Percentiles rank a stretch among this genome's conserved stretches.
These are phyloP conservation scores for Euclidium syriacum DNA, from an alignment of 345 rosid genomes.

Conservation along the genomic window DNA sequence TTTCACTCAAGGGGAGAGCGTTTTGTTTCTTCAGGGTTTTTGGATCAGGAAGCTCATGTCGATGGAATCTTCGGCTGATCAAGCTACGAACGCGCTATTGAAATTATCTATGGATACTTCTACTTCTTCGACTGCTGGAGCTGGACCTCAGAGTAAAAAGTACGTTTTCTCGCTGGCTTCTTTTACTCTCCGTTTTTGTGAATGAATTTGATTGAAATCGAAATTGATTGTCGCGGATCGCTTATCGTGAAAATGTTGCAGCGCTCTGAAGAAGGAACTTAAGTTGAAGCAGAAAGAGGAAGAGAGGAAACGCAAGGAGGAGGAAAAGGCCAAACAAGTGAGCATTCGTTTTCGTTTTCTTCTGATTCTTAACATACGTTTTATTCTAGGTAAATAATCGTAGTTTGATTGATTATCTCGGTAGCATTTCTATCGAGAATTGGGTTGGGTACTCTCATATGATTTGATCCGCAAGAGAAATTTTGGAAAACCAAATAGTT, in stretches of 20 bases:
- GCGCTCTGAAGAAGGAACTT: constrained; percentile 83
- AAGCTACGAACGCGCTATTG: constrained; percentile 14
- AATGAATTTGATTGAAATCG: not conserved
- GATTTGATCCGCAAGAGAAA: not conserved
- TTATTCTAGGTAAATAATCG: not conserved
- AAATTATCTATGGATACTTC: constrained; percentile 19
- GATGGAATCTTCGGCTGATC: constrained; percentile 14
- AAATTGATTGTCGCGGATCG: not conserved
- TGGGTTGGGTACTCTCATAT: not conserved
- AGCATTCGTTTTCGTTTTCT: not conserved
- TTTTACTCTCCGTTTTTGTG: not conserved
- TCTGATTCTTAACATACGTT: not conserved
- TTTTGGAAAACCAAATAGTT: not conserved
- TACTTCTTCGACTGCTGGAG: constrained; percentile 8
- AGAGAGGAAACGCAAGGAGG: constrained; percentile 74
- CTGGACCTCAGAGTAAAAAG: constrained; percentile 76
- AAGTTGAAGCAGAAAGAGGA: constrained; percentile 75
- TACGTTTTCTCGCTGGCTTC: constrained; percentile 2
- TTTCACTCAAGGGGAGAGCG: not conserved
- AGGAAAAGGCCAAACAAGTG: constrained; percentile 41
- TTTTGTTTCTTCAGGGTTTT: not conserved
- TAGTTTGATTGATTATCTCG: not conserved
- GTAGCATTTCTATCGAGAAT: not conserved
- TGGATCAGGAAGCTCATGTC: not conserved
- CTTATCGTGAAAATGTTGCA: constrained; percentile 20